phyloP scores from a whole-genome alignment of 768 basidiomycete genomes.

The Multifurca ochricompacta region DNA sequence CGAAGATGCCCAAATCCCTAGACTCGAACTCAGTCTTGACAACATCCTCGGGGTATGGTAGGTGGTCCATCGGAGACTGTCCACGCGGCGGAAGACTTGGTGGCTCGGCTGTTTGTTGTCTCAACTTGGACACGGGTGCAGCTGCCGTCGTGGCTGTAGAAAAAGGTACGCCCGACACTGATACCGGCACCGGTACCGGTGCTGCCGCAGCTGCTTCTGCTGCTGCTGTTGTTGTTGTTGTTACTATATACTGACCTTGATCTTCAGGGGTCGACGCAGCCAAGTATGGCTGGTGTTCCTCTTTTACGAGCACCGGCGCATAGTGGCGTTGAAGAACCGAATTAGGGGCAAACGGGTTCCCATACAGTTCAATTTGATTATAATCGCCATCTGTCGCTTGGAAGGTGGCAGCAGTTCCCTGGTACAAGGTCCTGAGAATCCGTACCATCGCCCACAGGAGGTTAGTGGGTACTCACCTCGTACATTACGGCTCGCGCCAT shows the following conservation, averaged over 20 bases:
- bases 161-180: too few species aligned
- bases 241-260: neutral
- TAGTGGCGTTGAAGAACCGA: neutral
- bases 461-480: slow-evolving; percentile 17
- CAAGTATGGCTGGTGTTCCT: neutral
- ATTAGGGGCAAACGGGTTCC: neutral
- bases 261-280: neutral
- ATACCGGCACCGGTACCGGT: neutral
- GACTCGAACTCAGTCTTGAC: neutral
- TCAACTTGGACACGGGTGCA: neutral
- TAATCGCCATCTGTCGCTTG: neutral
- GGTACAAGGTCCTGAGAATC: neutral
- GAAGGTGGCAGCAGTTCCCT: neutral
- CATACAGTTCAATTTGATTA: neutral
- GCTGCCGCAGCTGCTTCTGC: too few species aligned
- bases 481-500: neutral
- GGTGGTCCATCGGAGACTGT: slow-evolving; percentile 18
- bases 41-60: slow-evolving; percentile 17
- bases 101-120: neutral
- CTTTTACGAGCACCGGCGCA: neutral
- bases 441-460: slow-evolving; percentile 1
- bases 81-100: neutral
- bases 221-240: neutral
- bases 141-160: neutral
- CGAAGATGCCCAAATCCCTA: neutral